A percentile compares a stretch with the other conserved stretches of the same genome.
Conservation (phyloP, 495 filamentous ascomycete species). For the Podospora didyma region DNA sequence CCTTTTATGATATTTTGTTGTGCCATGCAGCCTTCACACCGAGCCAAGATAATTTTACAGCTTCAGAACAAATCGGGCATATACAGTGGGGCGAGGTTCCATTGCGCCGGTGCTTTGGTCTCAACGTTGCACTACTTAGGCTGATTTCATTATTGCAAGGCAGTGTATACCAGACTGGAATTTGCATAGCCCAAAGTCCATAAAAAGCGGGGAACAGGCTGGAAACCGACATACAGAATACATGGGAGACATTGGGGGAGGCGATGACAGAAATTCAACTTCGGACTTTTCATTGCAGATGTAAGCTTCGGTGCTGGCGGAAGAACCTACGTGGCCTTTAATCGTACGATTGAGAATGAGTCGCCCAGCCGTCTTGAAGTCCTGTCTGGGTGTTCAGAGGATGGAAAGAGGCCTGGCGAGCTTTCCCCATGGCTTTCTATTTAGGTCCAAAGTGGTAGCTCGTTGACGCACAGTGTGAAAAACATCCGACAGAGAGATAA, state of each 20-base stretch:
- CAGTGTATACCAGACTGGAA: background rate
- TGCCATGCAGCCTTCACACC: background rate
- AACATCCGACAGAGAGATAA: no score
- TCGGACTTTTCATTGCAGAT: no score
- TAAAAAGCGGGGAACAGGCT: no score
- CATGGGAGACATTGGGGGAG: no score
- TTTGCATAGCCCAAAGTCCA: no score
- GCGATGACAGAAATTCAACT: no score
- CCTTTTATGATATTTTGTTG: no score
- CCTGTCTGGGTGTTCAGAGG: slow-evolving; percentile 28
- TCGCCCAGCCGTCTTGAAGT: slow-evolving; percentile 80
- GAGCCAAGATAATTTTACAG: no score
- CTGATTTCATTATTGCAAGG: background rate
- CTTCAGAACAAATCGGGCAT: background rate
- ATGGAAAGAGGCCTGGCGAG: slow-evolving; percentile 33
- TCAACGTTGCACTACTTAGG: background rate
- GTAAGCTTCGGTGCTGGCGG: background rate
- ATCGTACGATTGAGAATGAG: slow-evolving; percentile 95
- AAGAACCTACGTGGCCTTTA: slow-evolving; percentile 75
- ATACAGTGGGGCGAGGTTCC: background rate
- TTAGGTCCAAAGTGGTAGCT: slow-evolving; percentile 17
- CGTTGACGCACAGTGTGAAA: slow-evolving; percentile 27
- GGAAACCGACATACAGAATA: no score
- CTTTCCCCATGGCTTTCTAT: slow-evolving; percentile 23
- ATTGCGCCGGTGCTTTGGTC: background rate